Evolutionary conservation across 108 stramenopile genomes (phyloP).

Genomic region (Skeletonema marinoi): DNA sequence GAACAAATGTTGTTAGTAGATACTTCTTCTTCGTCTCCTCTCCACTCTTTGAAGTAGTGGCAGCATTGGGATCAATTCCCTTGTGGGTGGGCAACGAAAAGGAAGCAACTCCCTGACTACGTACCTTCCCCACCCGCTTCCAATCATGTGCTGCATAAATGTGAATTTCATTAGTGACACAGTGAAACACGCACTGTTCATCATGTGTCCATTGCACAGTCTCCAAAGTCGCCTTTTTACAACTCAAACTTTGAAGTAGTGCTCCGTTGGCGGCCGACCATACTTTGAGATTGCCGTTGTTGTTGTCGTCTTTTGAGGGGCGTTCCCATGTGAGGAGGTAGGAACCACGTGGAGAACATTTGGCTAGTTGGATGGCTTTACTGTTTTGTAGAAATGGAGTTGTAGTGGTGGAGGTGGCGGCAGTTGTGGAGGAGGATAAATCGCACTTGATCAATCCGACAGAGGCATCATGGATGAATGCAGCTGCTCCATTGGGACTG

Average conservation of each 20-base stretch:
- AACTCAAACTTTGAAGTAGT: constrained; percentile 60
- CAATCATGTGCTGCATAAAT: constrained; percentile 50
- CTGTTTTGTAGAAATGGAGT: constrained; percentile 49
- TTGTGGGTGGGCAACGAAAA: constrained; percentile 56
- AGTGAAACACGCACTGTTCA: constrained; percentile 71
- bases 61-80: constrained; percentile 3
- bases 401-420: background rate
- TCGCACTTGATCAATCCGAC: constrained; percentile 58
- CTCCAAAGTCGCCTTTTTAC: constrained; percentile 79
- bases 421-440: constrained; percentile 12
- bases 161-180: constrained; percentile 79
- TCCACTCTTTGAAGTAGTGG: background rate
- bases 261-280: constrained; percentile 65
- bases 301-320: constrained; percentile 10
- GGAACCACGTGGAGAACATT: constrained; percentile 79
- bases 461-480: constrained; percentile 59
- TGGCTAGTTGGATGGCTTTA: constrained; percentile 64
- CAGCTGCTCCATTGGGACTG: constrained; percentile 54
- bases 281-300: constrained; percentile 74
- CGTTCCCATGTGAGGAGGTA: constrained; percentile 90
- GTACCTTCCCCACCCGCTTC: constrained; percentile 50
- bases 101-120: constrained; percentile 58
- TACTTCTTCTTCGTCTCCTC: constrained; percentile 20
- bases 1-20: constrained; percentile 80
- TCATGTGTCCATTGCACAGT: constrained; percentile 92